These are phyloP conservation scores for Sistotremastrum suecicum DNA, from an alignment of 768 basidiomycete species.

Conservation along the genomic window DNA sequence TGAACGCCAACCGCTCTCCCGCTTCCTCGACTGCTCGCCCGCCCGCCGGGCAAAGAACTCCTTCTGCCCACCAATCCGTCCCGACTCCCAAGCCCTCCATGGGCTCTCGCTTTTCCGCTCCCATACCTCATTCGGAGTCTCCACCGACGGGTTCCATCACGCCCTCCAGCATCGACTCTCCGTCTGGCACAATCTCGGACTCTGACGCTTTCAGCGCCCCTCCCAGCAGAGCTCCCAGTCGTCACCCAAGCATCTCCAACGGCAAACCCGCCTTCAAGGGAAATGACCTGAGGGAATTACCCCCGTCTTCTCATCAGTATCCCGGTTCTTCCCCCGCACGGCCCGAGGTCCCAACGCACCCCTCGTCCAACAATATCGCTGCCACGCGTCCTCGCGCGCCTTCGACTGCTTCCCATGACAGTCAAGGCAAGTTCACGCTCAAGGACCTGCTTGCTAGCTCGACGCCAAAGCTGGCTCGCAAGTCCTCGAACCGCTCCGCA, in stretches of 20 bases:
- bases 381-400: constrained; percentile 22
- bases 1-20: constrained; percentile 20
- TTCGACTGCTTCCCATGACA: constrained; percentile 40
- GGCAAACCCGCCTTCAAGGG: constrained; percentile 13
- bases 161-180: constrained; percentile 26
- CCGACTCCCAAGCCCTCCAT: constrained; percentile 24
- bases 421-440: constrained; percentile 65
- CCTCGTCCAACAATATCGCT: constrained; percentile 8
- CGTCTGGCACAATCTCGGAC: constrained; percentile 13
- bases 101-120: constrained; percentile 9
- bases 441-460: constrained; percentile 62
- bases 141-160: constrained; percentile 28
- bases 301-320: background rate
- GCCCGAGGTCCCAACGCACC: constrained; percentile 1
- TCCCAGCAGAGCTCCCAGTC: constrained; percentile 33
- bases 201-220: constrained; percentile 6
- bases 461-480: constrained; percentile 60
- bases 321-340: constrained; percentile 10
- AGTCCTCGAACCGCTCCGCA: constrained; percentile 56
- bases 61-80: constrained; percentile 24
- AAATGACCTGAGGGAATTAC: constrained; percentile 3
- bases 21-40: constrained; percentile 37
- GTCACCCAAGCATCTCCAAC: constrained; percentile 28
- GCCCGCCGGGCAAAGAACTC: constrained; percentile 34
- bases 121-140: constrained; percentile 18